These are phyloP conservation scores for Trichothecium sympodiale DNA, from an alignment of 2,329 filamentous ascomycete species.

Conservation along the genomic window DNA sequence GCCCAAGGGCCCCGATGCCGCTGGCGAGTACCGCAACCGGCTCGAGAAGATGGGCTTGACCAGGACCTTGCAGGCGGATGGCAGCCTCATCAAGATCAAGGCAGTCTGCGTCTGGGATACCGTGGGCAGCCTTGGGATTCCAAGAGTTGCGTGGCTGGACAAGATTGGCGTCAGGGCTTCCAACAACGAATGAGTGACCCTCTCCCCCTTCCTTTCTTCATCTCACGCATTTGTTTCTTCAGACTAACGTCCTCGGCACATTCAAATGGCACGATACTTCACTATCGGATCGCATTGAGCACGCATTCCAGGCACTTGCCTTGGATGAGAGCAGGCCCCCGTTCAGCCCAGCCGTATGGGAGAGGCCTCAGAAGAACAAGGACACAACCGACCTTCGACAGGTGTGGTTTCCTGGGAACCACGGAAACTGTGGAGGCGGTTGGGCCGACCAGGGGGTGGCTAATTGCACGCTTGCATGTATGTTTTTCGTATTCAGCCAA, in stretches of 20 bases:
- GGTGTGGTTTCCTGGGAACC: slow-evolving; percentile 4
- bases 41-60: slow-evolving; percentile 33
- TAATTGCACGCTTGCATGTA: slow-evolving; percentile 2
- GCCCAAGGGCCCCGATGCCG: slow-evolving; percentile 31
- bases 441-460: slow-evolving; percentile 2
- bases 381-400: background rate
- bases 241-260: slow-evolving; percentile 1
- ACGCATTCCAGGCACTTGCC: slow-evolving; percentile 3
- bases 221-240: no score
- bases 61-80: slow-evolving; percentile 1
- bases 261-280: slow-evolving; percentile 3
- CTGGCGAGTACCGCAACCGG: slow-evolving; percentile 28
- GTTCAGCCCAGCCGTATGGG: slow-evolving; percentile 4
- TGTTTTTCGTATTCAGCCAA: no score
- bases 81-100: slow-evolving; percentile 3
- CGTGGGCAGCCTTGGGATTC: slow-evolving; percentile 2
- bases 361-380: background rate
- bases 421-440: slow-evolving; percentile 2
- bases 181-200: slow-evolving; percentile 3
- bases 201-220: slow-evolving; percentile 11
- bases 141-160: slow-evolving; percentile 2
- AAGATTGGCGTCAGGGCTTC: slow-evolving; percentile 2
- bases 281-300: slow-evolving; percentile 2
- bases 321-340: slow-evolving; percentile 2
- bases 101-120: slow-evolving; percentile 4